These are phyloP conservation scores for Cystobasidium ongulense DNA, from an alignment of 768 basidiomycete species.

Conservation along the genomic window DNA sequence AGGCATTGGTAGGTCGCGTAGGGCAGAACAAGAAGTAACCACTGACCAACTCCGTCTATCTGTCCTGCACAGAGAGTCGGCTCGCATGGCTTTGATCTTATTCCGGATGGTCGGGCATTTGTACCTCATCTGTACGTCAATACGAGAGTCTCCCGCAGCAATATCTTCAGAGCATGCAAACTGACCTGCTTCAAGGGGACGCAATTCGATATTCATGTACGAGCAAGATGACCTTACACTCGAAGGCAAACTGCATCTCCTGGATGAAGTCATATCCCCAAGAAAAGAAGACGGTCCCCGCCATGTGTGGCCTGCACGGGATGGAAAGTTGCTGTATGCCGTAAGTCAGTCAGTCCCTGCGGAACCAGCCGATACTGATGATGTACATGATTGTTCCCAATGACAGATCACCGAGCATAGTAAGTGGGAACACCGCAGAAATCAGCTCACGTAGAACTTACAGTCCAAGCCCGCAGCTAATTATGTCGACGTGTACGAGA, in stretches of 20 bases:
- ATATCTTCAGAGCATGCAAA: background rate
- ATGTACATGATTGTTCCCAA: background rate
- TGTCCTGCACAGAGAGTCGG: conserved; percentile 9
- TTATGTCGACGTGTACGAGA: conserved; percentile 32
- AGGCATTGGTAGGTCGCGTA: conserved; percentile 15
- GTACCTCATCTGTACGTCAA: conserved; percentile 29
- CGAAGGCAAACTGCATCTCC: conserved; percentile 25
- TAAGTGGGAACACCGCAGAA: background rate
- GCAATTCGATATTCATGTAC: conserved; percentile 33
- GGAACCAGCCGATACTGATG: too few relatives aligned
- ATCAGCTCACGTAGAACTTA: background rate
- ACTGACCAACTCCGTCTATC: too few relatives aligned
- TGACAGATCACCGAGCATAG: conserved; percentile 32
- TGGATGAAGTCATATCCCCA: conserved; percentile 28
- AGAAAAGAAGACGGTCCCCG: conserved; percentile 19
- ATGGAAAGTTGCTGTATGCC: conserved; percentile 29
- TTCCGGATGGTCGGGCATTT: conserved; percentile 19
- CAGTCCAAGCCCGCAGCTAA: conserved; percentile 10
- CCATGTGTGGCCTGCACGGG: conserved; percentile 8
- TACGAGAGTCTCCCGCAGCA: too few relatives aligned
- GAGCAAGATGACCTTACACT: conserved; percentile 1
- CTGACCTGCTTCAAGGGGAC: conserved; percentile 2
- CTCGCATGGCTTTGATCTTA: conserved; percentile 30
- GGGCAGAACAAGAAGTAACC: too few relatives aligned
- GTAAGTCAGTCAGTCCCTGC: conserved; percentile 7